Conservation (phyloP, 179 eudicot genomes). For the Beta lomatogona region DNA sequence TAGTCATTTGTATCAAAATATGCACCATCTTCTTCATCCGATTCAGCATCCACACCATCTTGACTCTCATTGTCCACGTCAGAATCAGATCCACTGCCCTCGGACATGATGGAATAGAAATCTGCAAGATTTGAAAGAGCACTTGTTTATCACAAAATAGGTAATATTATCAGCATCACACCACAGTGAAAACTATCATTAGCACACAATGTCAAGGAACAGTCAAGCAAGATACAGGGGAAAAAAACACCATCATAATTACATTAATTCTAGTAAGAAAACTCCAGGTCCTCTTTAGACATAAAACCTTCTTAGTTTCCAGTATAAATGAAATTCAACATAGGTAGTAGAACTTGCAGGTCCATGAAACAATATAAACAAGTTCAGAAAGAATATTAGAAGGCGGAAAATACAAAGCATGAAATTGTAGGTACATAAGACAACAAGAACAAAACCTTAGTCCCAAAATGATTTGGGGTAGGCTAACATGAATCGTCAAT, state of each 20-base stretch:
- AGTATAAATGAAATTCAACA: not conserved
- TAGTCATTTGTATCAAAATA: conserved; percentile 90
- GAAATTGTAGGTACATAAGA: not conserved
- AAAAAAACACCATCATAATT: not conserved
- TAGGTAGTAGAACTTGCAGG: not conserved
- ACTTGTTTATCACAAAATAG: not conserved
- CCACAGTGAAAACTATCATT: not conserved
- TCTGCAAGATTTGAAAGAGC: conserved; percentile 44
- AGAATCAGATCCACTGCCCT: conserved; percentile 87
- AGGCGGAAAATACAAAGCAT: not conserved
- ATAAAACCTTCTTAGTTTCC: not conserved
- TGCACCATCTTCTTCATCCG: conserved; percentile 82
- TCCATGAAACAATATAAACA: not conserved
- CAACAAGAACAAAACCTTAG: not conserved
- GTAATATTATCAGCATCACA: not conserved
- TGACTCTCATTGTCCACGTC: conserved; percentile 89
- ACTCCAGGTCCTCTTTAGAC: not conserved
- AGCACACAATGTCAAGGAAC: not conserved
- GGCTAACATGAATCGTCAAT: too few relatives aligned
- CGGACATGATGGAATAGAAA: conserved; percentile 95
- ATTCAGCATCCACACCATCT: conserved; percentile 71
- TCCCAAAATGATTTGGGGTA: too few relatives aligned
- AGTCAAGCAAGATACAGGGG: not conserved
- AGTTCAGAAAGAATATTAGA: not conserved
- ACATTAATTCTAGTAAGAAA: too few relatives aligned